Evolutionary conservation across 2,329 filamentous ascomycete genomes (phyloP), one percentile per base, ranked within the genome.

Genomic region (Aspergillus puulaauensis): DNA sequence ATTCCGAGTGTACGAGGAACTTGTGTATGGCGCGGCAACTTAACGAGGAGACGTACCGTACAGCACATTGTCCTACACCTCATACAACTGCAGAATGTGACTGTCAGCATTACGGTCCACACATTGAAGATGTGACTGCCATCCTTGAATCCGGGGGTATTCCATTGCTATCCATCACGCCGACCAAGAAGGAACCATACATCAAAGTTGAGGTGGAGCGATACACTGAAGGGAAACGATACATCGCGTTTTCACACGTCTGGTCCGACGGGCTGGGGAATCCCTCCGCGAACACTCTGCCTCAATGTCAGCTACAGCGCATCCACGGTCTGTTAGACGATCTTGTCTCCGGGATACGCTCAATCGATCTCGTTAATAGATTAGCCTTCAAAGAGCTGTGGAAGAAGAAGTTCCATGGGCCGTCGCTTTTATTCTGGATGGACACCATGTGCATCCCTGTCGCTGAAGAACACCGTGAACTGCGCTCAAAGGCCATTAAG

Each of bases 231-330:
- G 43, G 43, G 8, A 57, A 41, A 33, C 41, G 23, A 6, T 57
- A 52, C 19, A 52, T 57, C 12, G 54, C 54, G 3, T 57, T 52
- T 49, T 57, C 54, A 2, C 54, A 57, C 11, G 47, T 57, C n/a
- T 52, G 54, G 54, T 57, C 54, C 3, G 54, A 57, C 6, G 54
- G 47, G 1, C 49, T 57, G 33, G 54, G 54, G 2, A 57, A 57
- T 52, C 54, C 54, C 15, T 39, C 48, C 2, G 23, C 12, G 2
- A 57, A 57, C 17, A 57, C 40, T 23, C 41, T 57, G 15, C 47
- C 54, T 1, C 48, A 40, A 17, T 57, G 52, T 7, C 52, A 55
- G 46, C 23, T 55, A 7, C 44, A 11, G 21, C 52, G 52, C 6
- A 11, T 55, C n/a, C 52, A 46, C 7, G 45, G 24, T 4, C 21